Evolutionary conservation across 1,284 basidiomycete species (phyloP), one percentile per base, ranked within the genome.

Genomic region (Sporisorium exsertum): DNA sequence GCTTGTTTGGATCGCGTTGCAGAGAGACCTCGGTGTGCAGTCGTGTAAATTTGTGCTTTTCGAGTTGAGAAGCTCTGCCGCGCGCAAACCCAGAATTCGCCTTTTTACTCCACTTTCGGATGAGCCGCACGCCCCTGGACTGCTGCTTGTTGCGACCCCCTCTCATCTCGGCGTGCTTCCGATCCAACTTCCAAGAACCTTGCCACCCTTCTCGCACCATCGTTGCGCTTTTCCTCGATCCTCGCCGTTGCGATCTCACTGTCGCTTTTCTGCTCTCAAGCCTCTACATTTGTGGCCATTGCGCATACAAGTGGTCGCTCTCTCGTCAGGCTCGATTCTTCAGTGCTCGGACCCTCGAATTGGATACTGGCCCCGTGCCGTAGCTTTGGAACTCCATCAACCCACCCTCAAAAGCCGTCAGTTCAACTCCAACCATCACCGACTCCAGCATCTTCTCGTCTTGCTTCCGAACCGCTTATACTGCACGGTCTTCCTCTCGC

Each of bases 71-170:
- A 49, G 8, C 27, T 26, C 27, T 27, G 47, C 27, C 10, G 47
- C 47, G 47, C 47, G 47, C 26, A 13, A 49, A 26, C 3, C 6
- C 46, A 18, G 3, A 16, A 18, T 27, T 57, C 47, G 35, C 56
- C 29, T 22, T 33, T 42, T 51, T 58, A 57, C 67, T 70, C 66
- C 66, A 69, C 66, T 70, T 69, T 64, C 53, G 58, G 62, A 57
- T 43, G 49, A 57, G 57, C 57, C 62, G 47, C 47, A 35, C 33
- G 45, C 42, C 20, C 32, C 22, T 47, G 26, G 45, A 47, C 9
- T 51, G 60, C 60, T 49, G 20, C n/a, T 18, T 24, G 26, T 20
- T 12, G n/a, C n/a, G n/a, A n/a, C n/a, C n/a, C 2, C 20, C 47
- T 51, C 50, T 40, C 60, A 46, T 55, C 22, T 57, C 58, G 58